phyloP scores from a whole-genome alignment of 305 asterid species.

The Withania somnifera region DNA sequence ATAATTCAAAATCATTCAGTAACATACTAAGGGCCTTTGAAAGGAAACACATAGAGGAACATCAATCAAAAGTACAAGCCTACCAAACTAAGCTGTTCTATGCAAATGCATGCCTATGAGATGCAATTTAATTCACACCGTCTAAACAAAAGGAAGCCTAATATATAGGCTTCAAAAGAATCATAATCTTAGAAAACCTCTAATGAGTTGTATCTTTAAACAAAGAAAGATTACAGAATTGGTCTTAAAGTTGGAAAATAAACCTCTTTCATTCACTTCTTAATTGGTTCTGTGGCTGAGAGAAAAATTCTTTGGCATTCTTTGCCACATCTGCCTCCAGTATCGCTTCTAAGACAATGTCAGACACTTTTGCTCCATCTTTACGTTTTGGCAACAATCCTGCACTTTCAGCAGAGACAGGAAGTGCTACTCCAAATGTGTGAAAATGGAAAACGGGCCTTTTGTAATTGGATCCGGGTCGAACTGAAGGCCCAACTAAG shows the following conservation, averaged over 20 bases:
- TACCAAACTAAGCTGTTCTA: not conserved
- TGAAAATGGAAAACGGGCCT: no score
- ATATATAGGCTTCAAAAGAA: not conserved
- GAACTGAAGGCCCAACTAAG: not conserved
- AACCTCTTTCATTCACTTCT: slow-evolving; percentile 28
- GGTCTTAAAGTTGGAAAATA: not conserved
- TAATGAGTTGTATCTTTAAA: not conserved
- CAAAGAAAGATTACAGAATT: not conserved
- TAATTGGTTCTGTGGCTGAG: slow-evolving; percentile 37
- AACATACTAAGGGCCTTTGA: not conserved
- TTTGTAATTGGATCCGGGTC: no score
- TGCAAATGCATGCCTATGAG: not conserved
- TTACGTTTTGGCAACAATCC: slow-evolving; percentile 53
- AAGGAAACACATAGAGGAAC: not conserved
- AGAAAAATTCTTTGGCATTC: slow-evolving; percentile 50
- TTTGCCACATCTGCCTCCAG: slow-evolving; percentile 81
- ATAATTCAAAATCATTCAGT: not conserved
- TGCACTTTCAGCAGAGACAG: slow-evolving; percentile 82
- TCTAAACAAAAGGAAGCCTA: not conserved
- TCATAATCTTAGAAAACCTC: slow-evolving; percentile 10
- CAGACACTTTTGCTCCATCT: slow-evolving; percentile 60
- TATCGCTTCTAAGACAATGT: slow-evolving; percentile 69
- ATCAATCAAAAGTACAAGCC: not conserved
- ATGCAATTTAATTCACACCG: not conserved
- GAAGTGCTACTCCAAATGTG: slow-evolving; percentile 29